Conservation (phyloP, 306 rosid genomes). For the Dalbergia oliveri region DNA sequence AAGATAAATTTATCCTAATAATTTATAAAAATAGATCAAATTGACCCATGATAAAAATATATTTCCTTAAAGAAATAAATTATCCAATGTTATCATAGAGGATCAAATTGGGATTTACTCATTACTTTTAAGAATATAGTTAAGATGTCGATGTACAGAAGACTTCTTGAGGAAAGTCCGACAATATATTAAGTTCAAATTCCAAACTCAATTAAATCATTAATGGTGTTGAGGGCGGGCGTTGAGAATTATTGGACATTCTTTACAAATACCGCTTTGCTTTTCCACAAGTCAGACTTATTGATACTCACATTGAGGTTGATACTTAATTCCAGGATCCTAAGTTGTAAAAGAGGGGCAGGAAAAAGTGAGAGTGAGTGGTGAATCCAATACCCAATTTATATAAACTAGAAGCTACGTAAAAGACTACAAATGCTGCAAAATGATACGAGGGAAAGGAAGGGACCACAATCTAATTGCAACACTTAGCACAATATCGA, state of each 20-base stretch:
- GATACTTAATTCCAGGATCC: slow-evolving; percentile 57
- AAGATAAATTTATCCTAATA: no score
- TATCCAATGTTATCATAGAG: background rate
- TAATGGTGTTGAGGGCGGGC: background rate
- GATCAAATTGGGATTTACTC: background rate
- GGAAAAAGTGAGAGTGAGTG: slow-evolving; percentile 46
- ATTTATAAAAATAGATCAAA: no score
- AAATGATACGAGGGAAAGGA: slow-evolving; percentile 35
- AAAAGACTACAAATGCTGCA: slow-evolving; percentile 26
- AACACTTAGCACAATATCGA: slow-evolving; percentile 30
- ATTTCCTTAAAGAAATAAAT: no score
- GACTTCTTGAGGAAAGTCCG: slow-evolving; percentile 1
- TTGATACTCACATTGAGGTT: slow-evolving; percentile 49
- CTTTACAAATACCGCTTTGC: slow-evolving; percentile 12
- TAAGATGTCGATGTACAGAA: background rate
- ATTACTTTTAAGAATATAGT: slow-evolving; percentile 10
- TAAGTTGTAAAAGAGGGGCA: slow-evolving; percentile 45
- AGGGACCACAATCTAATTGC: slow-evolving; percentile 60
- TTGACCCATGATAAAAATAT: no score
- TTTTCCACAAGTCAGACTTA: slow-evolving; percentile 51
- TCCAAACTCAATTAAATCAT: background rate
- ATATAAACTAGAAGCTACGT: slow-evolving; percentile 26
- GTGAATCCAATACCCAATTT: slow-evolving; percentile 63
- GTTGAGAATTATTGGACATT: slow-evolving; percentile 13
- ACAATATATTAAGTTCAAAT: background rate